A percentile compares a stretch with the other conserved stretches of the same genome.
These are phyloP conservation scores for Xanthoceras sorbifolium DNA, from an alignment of 345 rosid species.

Conservation along the genomic window DNA sequence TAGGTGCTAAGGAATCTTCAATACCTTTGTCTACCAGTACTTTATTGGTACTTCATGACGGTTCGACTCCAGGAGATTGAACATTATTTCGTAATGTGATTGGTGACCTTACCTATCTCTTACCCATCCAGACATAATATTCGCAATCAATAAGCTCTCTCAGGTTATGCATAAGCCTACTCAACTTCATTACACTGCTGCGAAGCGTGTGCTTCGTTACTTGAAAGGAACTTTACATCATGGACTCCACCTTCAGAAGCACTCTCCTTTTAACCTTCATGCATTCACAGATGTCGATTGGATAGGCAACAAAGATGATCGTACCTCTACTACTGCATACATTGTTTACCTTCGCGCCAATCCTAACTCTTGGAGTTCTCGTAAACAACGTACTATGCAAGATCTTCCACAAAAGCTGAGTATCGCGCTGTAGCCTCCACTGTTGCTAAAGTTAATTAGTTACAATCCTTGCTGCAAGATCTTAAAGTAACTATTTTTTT, in stretches of 20 bases:
- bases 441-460: neutral
- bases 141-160: neutral
- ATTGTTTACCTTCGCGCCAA: neutral
- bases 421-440: neutral
- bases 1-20: neutral
- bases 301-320: neutral
- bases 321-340: neutral
- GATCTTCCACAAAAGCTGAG: neutral
- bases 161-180: slow-evolving; percentile 9
- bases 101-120: too few relatives aligned
- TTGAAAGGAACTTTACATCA: too few relatives aligned
- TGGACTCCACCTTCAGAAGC: neutral
- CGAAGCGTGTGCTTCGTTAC: too few relatives aligned
- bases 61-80: too few relatives aligned
- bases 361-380: neutral
- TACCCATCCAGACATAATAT: neutral
- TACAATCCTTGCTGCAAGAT: neutral
- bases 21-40: neutral
- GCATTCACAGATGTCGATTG: slow-evolving; percentile 3
- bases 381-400: neutral
- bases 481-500: too few relatives aligned
- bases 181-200: too few relatives aligned
- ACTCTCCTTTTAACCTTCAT: neutral
- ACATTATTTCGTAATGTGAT: too few relatives aligned
- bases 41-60: neutral